Base-by-base conservation (phyloP, 345 rosid genomes). In the Anastatica hierochuntica region DNA sequence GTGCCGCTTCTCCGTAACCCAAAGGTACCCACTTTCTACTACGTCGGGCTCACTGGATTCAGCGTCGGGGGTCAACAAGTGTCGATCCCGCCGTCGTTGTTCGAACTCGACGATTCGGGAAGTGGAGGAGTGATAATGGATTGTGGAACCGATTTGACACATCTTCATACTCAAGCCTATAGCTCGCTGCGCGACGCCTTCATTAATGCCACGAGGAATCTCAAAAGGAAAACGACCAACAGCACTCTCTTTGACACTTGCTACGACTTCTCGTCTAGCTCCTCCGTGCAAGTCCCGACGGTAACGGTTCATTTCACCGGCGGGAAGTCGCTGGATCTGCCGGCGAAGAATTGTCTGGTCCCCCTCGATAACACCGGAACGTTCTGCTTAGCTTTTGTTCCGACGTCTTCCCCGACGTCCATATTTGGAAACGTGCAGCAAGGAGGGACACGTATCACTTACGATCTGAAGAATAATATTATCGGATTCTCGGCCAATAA, bases 351-450 rank as follows among this genome's bases (percentile, higher is more conserved):
- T 54, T 92, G 81, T 34, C 44, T 92, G 56, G 76, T 85, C 14
- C 98, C 96, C 2, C 74, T 92, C 0, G 88, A 87, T 53, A 66
- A 81, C 0, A 21, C 66, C 0, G 96, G 96, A 2, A 85, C 94
- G 2, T 92, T 72, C 56, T 92, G 98, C 73, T 85, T 92, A 30
- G 98, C 98, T 0, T 92, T 92, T 41, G 98, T 96, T 1, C 96
- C 95, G 21, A 87, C 98, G 73, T 17, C 88, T 70, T 75, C 90
- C 43, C 36, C 90, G 41, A 13, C 80, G 79, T 83, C 96, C 0
- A 92, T 92, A 43, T 85, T 92, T 17, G 98, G 98, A 35, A 92
- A 92, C 38, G 94, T 92, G 31, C 98, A 92, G 77, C 96, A 87
- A 65, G 95, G 88, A 64, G 88, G 95, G 67, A 85, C 77, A 70